Conservation (phyloP, 1,284 basidiomycete species). For the Cryptococcus hybrid region DNA sequence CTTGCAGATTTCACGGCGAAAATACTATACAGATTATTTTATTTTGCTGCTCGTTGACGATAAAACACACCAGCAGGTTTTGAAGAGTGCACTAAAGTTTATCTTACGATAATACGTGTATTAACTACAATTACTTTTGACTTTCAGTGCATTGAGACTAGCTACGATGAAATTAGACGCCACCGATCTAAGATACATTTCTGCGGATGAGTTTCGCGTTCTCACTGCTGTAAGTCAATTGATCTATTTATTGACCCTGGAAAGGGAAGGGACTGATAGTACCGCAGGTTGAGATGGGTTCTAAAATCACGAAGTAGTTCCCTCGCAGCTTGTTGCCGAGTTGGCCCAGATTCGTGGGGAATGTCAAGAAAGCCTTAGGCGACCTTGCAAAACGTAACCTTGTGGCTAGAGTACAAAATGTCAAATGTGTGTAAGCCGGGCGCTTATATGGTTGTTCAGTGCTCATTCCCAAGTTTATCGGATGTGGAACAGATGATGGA, state of each 20-base stretch:
- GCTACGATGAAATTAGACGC: constrained; percentile 83
- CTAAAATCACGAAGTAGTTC: constrained; percentile 98
- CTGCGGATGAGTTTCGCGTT: constrained; percentile 90
- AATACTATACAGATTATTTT: too few species aligned
- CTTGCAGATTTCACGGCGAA: too few species aligned
- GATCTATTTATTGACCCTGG: not conserved
- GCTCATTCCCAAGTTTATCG: constrained; percentile 1
- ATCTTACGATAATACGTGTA: too few species aligned
- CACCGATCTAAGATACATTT: constrained; percentile 90
- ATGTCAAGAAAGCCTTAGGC: constrained; percentile 89
- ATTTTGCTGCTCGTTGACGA: too few species aligned
- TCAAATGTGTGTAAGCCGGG: constrained; percentile 67
- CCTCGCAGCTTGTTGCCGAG: constrained; percentile 81
- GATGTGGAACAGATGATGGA: constrained; percentile 74
- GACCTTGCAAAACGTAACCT: constrained; percentile 88
- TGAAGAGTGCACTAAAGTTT: too few species aligned
- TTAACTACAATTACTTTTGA: too few species aligned
- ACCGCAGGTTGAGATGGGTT: constrained; percentile 90
- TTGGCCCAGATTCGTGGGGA: constrained; percentile 83
- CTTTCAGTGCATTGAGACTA: too few species aligned
- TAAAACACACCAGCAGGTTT: constrained; percentile 42
- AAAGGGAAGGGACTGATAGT: not conserved
- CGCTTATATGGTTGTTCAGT: not conserved
- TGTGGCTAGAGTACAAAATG: constrained; percentile 84
- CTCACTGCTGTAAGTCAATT: constrained; percentile 75